phyloP scores from a whole-genome alignment of 306 rosid genomes.

The Glycine latifolia region DNA sequence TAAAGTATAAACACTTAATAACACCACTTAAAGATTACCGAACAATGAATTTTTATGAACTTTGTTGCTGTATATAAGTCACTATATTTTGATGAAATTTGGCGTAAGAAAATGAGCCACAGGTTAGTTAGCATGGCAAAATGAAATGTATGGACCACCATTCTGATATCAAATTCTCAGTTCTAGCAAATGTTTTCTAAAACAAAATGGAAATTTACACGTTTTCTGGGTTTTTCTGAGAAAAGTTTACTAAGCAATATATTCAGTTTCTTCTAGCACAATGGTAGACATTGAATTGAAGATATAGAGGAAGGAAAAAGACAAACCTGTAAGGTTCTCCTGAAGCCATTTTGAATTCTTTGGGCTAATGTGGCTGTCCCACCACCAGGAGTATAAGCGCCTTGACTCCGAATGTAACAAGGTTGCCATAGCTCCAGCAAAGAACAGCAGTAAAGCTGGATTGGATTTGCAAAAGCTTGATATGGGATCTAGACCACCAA shows the following conservation, averaged over 20 bases:
- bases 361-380: constrained; percentile 99
- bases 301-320: constrained; percentile 28
- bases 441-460: constrained; percentile 63
- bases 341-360: constrained; percentile 99
- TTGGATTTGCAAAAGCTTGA: constrained; percentile 62
- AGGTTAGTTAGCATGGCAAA: neutral
- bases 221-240: neutral
- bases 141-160: neutral
- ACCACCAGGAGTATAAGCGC: constrained; percentile 99
- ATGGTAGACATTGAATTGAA: neutral
- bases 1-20: constrained; percentile 29
- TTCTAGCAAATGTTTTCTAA: neutral
- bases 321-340: constrained; percentile 90
- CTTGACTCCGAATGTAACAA: constrained; percentile 82
- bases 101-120: neutral
- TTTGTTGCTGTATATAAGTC: neutral
- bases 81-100: constrained; percentile 3
- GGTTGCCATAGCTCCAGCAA: constrained; percentile 84
- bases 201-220: neutral
- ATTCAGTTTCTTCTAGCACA: constrained; percentile 25
- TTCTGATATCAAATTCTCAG: constrained; percentile 35
- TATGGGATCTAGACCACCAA: constrained; percentile 71
- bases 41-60: constrained; percentile 13
- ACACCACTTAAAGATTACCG: constrained; percentile 34
- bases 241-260: constrained; percentile 11